Percentiles rank a stretch among this genome's conserved stretches.
phyloP scores from a whole-genome alignment of 2,329 filamentous ascomycete genomes.

The Fusarium sp. region DNA sequence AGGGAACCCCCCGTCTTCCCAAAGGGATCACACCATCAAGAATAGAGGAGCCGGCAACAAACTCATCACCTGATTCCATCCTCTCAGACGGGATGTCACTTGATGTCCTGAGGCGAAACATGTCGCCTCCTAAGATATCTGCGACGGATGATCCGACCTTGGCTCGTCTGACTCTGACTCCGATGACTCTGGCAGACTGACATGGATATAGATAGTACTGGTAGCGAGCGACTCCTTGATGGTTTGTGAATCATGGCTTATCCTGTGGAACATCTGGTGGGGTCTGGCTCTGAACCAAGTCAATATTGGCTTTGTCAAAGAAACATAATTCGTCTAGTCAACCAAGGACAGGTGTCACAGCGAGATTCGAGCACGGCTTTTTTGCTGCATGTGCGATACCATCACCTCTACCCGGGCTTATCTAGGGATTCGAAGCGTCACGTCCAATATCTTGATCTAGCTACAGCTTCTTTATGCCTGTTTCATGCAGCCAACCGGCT shows the following conservation, averaged over 20 bases:
- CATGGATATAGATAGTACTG: neutral
- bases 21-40: slow-evolving; percentile 17
- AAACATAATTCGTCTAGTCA: neutral
- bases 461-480: neutral
- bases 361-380: slow-evolving; percentile 5
- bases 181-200: slow-evolving; percentile 5
- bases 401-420: neutral
- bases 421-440: neutral
- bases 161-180: slow-evolving; percentile 18
- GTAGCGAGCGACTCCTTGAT: neutral
- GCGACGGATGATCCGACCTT: slow-evolving; percentile 13
- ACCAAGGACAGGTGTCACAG: slow-evolving; percentile 7
- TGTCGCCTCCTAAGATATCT: slow-evolving; percentile 32
- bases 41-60: slow-evolving; percentile 6
- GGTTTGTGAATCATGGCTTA: slow-evolving; percentile 9
- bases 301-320: slow-evolving; percentile 4
- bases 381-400: neutral
- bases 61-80: slow-evolving; percentile 38
- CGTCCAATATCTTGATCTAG: neutral
- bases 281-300: neutral
- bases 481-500: slow-evolving; percentile 26
- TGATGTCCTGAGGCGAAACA: slow-evolving; percentile 37
- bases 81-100: slow-evolving; percentile 26
- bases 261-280: neutral
- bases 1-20: slow-evolving; percentile 5